Conservation (phyloP, 2,329 filamentous ascomycete genomes). For the Teratosphaeria gauchensis region DNA sequence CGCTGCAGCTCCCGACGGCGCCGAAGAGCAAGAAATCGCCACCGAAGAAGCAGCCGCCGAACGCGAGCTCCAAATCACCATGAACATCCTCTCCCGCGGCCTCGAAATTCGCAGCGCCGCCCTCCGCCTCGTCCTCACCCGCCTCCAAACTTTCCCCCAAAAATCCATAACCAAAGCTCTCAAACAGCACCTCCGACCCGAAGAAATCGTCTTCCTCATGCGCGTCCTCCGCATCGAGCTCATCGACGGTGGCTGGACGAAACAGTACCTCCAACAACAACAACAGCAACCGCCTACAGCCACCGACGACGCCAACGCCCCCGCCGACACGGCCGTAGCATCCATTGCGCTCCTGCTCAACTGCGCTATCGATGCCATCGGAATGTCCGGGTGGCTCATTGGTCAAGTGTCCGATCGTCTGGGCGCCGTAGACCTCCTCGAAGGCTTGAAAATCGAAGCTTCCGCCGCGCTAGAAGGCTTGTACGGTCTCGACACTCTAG, state of each 20-base stretch:
- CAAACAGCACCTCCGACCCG: conserved; percentile 52
- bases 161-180: conserved; percentile 53
- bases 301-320: conserved; percentile 13
- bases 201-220: conserved; percentile 63
- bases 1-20: conserved; percentile 34
- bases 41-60: conserved; percentile 29
- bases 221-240: conserved; percentile 64
- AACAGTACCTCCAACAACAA: conserved; percentile 25
- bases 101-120: conserved; percentile 53
- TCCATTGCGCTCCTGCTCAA: conserved; percentile 63
- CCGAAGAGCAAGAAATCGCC: conserved; percentile 21
- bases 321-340: conserved; percentile 58
- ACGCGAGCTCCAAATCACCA: conserved; percentile 56
- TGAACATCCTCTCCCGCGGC: conserved; percentile 57
- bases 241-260: conserved; percentile 58
- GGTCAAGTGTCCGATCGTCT: conserved; percentile 43
- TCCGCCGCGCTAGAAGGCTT: conserved; percentile 62
- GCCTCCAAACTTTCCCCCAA: conserved; percentile 57
- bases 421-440: conserved; percentile 54
- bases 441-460: conserved; percentile 57
- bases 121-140: conserved; percentile 58
- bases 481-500: neutral
- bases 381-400: conserved; percentile 64
- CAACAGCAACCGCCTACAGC: conserved; percentile 15
- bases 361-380: conserved; percentile 66